Conservation (phyloP, 1,284 basidiomycete species). For the Leccinum fallax region DNA sequence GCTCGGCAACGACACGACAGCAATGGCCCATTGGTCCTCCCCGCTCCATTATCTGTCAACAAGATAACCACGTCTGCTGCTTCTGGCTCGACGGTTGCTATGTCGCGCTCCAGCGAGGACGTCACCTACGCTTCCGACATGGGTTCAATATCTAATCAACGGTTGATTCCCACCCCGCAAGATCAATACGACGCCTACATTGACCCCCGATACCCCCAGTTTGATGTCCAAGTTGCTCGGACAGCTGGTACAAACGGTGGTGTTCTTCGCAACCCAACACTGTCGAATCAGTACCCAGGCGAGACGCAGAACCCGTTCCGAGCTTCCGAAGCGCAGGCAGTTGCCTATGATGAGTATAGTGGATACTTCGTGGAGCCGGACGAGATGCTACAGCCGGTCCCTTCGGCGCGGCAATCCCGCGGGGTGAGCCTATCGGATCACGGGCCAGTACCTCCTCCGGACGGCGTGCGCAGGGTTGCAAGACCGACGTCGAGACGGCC, state of each 20-base stretch:
- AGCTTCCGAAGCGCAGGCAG: conserved; percentile 39
- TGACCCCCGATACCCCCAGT: conserved; percentile 32
- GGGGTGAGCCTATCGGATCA: conserved; percentile 78
- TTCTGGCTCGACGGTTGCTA: conserved; percentile 57
- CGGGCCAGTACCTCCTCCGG: conserved; percentile 77
- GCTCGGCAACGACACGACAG: conserved; percentile 65
- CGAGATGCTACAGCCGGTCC: conserved; percentile 36
- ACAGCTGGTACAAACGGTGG: conserved; percentile 40
- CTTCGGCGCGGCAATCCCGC: conserved; percentile 36
- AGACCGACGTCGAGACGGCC: conserved; percentile 54
- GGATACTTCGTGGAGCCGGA: conserved; percentile 42
- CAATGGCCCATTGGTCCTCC: conserved; percentile 67
- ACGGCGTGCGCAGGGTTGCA: conserved; percentile 73
- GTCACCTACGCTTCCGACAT: conserved; percentile 51
- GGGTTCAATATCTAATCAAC: conserved; percentile 59
- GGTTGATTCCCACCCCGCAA: conserved; percentile 57
- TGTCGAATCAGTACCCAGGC: conserved; percentile 44
- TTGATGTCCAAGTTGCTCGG: conserved; percentile 48
- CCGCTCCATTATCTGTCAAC: conserved; percentile 64
- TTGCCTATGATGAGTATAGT: conserved; percentile 41
- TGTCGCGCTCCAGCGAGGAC: conserved; percentile 69
- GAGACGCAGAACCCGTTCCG: conserved; percentile 59
- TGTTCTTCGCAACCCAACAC: conserved; percentile 45
- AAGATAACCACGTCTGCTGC: conserved; percentile 44
- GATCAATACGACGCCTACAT: conserved; percentile 46